These are phyloP conservation scores for Metschnikowia henanensis DNA, from an alignment of 805 yeast species.

Conservation along the genomic window DNA sequence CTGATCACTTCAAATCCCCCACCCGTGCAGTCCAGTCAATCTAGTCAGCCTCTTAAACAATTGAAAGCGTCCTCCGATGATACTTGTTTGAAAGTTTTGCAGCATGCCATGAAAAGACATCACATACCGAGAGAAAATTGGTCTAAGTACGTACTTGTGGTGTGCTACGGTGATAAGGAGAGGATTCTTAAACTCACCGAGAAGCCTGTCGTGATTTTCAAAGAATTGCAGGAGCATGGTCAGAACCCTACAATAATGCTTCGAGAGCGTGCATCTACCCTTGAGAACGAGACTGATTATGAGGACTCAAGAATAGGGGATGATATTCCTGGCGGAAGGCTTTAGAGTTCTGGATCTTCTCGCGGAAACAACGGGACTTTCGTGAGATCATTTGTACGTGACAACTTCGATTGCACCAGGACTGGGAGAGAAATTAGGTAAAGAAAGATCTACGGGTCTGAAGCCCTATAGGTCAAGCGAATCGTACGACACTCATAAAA, in stretches of 20 bases:
- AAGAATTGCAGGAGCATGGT: slow-evolving; percentile 82
- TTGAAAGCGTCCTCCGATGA: slow-evolving; percentile 86
- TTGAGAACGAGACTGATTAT: slow-evolving; percentile 19
- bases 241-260: slow-evolving; percentile 91
- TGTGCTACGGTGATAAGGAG: slow-evolving; percentile 90
- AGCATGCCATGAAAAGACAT: slow-evolving; percentile 86
- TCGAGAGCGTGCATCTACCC: slow-evolving; percentile 65
- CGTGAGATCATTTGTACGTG: too few species aligned
- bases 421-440: too few species aligned
- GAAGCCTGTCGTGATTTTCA: slow-evolving; percentile 82
- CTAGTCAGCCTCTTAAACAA: slow-evolving; percentile 67
- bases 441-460: too few species aligned
- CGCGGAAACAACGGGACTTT: too few species aligned
- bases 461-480: too few species aligned
- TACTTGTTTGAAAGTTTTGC: slow-evolving; percentile 84
- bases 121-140: slow-evolving; percentile 76
- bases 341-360: background rate
- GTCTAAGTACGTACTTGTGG: slow-evolving; percentile 84
- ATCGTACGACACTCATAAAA: too few species aligned
- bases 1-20: slow-evolving; percentile 10
- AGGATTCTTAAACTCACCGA: slow-evolving; percentile 80
- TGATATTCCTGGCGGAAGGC: slow-evolving; percentile 44
- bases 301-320: slow-evolving; percentile 42
- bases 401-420: too few species aligned
- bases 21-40: slow-evolving; percentile 3